A percentile compares a stretch with the other conserved stretches of the same genome.
phyloP scores from a whole-genome alignment of 176 grass and related monocot species.

The Guadua angustifolia region DNA sequence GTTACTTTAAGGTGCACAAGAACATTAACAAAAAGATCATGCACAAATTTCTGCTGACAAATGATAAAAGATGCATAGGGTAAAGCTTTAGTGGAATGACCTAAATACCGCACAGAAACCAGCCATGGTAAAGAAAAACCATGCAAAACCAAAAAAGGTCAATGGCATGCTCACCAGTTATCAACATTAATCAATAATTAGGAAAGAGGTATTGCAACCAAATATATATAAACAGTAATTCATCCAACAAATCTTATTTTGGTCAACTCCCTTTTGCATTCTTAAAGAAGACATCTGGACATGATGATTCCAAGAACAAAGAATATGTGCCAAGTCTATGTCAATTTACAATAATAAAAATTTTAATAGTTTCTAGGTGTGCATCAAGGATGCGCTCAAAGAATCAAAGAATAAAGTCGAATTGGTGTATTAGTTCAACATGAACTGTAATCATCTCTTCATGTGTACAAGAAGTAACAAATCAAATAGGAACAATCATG shows the following conservation, averaged over 20 bases:
- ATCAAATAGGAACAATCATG: background rate
- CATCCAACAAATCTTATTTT: constrained; percentile 31
- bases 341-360: constrained; percentile 2
- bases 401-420: no score
- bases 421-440: background rate
- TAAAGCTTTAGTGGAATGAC: constrained; percentile 18
- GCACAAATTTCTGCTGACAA: background rate
- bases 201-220: background rate
- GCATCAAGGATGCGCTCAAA: background rate
- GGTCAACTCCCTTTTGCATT: background rate
- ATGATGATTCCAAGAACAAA: constrained; percentile 6
- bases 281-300: constrained; percentile 11
- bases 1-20: constrained; percentile 36
- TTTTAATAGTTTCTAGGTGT: background rate
- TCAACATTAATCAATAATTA: constrained; percentile 1
- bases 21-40: constrained; percentile 1
- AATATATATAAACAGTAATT: constrained; percentile 22
- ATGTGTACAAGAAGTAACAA: background rate
- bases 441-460: background rate
- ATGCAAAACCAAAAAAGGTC: constrained; percentile 1
- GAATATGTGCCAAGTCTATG: background rate
- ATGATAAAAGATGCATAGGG: constrained; percentile 23
- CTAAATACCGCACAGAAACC: constrained; percentile 17
- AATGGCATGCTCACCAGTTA: background rate
- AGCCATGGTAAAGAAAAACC: background rate